These are phyloP conservation scores for Neocucurbitaria cava DNA, from an alignment of 2,329 filamentous ascomycete species.

Conservation along the genomic window DNA sequence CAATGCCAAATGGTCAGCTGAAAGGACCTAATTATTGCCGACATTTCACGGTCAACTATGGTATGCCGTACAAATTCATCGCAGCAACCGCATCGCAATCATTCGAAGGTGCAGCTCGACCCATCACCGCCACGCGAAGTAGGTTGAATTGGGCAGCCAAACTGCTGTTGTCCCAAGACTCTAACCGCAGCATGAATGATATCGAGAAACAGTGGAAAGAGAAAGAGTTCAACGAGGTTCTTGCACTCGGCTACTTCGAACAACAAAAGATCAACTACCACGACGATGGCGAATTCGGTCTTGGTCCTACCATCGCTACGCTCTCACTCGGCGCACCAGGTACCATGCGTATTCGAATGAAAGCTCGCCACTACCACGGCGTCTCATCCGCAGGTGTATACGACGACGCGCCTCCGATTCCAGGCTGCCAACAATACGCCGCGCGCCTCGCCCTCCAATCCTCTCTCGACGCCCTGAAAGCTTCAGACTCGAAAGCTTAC, in stretches of 20 bases:
- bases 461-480: conserved; percentile 32
- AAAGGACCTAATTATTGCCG: conserved; percentile 57
- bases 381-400: conserved; percentile 43
- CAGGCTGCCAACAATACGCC: conserved; percentile 42
- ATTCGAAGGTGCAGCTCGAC: conserved; percentile 39
- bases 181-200: conserved; percentile 14
- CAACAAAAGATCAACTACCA: conserved; percentile 67
- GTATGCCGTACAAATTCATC: conserved; percentile 71
- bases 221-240: conserved; percentile 67
- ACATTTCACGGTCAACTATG: conserved; percentile 64
- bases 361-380: conserved; percentile 57
- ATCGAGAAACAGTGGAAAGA: conserved; percentile 14
- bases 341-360: conserved; percentile 65
- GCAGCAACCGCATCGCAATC: conserved; percentile 54
- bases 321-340: conserved; percentile 64
- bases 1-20: conserved; percentile 23
- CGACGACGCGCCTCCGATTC: conserved; percentile 38
- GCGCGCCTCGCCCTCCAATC: conserved; percentile 42
- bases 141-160: conserved; percentile 64
- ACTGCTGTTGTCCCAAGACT: conserved; percentile 45
- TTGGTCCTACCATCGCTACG: conserved; percentile 69
- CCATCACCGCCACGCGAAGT: conserved; percentile 59
- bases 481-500: conserved; percentile 26
- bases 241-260: conserved; percentile 69
- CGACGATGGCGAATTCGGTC: conserved; percentile 69